These are phyloP conservation scores for Apiospora phragmitis DNA, from an alignment of 2,329 filamentous ascomycete genomes.

Conservation along the genomic window DNA sequence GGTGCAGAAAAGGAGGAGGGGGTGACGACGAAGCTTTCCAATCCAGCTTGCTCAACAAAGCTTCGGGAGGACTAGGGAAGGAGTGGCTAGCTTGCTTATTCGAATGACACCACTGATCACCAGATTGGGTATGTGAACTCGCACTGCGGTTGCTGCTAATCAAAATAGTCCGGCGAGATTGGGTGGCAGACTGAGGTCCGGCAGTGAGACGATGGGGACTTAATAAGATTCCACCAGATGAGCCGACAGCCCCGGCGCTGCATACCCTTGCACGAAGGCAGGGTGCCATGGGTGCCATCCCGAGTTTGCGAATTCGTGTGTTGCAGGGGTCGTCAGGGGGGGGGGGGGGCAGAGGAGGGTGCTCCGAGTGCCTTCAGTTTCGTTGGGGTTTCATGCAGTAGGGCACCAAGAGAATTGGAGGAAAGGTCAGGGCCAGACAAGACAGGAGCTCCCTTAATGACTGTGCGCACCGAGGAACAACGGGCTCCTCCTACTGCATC, in stretches of 20 bases:
- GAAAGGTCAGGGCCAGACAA: not conserved
- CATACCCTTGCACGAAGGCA: constrained; percentile 8
- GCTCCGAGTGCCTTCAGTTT: constrained; percentile 9
- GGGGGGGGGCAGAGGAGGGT: not conserved
- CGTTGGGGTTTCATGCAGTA: constrained; percentile 12
- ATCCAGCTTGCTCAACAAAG: constrained; percentile 14
- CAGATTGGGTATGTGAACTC: constrained; percentile 8
- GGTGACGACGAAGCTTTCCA: constrained; percentile 9
- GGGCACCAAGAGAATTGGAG: not conserved
- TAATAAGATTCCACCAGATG: constrained; percentile 9
- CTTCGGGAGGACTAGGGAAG: constrained; percentile 11
- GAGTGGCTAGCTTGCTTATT: constrained; percentile 7
- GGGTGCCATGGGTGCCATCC: constrained; percentile 6
- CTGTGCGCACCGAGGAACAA: not conserved
- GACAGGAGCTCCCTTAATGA: not conserved
- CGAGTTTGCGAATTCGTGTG: constrained; percentile 7
- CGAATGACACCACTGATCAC: constrained; percentile 8
- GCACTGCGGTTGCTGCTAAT: constrained; percentile 13
- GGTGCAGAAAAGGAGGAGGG: constrained; percentile 13
- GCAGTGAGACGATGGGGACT: constrained; percentile 12
- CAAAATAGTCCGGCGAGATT: constrained; percentile 10
- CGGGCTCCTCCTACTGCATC: not conserved
- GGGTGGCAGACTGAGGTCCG: constrained; percentile 6
- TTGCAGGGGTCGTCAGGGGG: constrained; percentile 5
- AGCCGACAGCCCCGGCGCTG: constrained; percentile 6